A percentile compares a stretch with the other conserved stretches of the same genome.
Evolutionary conservation across 2,329 filamentous ascomycete species (phyloP).

Genomic region (Trichoderma lentiforme): DNA sequence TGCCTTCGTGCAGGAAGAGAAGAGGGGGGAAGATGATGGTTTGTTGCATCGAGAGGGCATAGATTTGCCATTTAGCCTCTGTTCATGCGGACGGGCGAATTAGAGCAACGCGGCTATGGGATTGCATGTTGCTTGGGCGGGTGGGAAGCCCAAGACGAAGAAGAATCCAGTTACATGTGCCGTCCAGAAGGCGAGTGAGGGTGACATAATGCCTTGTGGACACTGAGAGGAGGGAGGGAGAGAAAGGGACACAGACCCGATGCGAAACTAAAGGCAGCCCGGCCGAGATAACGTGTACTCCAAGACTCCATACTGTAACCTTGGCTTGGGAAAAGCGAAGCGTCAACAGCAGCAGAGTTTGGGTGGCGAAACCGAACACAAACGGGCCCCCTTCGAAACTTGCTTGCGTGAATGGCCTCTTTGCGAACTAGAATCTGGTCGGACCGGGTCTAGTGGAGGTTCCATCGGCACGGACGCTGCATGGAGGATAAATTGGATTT

Average conservation of each 20-base stretch:
- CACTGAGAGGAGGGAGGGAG: not conserved
- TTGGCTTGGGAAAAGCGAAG: not conserved
- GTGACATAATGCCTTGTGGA: conserved; percentile 1
- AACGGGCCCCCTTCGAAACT: not conserved
- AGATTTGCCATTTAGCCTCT: not conserved
- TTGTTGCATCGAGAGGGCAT: not conserved
- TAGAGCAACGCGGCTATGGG: not conserved
- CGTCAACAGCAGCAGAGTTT: not conserved
- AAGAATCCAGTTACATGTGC: not conserved
- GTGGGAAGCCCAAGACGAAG: not conserved
- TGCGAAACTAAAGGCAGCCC: not conserved
- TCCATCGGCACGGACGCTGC: not conserved
- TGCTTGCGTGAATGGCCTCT: not conserved
- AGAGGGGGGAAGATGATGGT: not conserved
- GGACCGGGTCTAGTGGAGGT: not conserved
- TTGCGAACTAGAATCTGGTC: not conserved
- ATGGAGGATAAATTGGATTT: conserved; percentile 11
- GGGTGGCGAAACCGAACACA: not conserved
- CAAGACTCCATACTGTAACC: not conserved
- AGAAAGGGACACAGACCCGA: not conserved
- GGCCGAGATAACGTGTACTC: not conserved
- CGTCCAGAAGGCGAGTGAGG: not conserved
- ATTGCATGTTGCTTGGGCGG: conserved; percentile 3
- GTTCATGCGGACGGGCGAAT: not conserved
- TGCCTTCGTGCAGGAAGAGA: not conserved